These are phyloP conservation scores for Colletotrichum echinochloae DNA, from an alignment of 2,329 filamentous ascomycete genomes.

Conservation along the genomic window DNA sequence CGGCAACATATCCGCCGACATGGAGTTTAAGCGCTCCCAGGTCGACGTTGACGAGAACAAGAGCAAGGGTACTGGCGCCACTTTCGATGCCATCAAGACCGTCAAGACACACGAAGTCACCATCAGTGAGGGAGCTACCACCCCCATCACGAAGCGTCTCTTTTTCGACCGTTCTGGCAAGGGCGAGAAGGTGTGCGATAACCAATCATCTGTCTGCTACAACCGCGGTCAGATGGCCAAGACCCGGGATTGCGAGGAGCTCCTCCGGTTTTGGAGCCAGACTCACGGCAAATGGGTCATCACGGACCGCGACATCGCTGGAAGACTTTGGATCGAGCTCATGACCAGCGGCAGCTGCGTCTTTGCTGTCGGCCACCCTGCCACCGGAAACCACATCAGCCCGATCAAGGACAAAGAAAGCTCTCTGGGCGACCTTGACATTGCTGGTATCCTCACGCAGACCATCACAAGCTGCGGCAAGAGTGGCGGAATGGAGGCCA, in stretches of 20 bases:
- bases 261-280: not conserved
- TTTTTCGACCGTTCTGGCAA: not conserved
- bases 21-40: not conserved
- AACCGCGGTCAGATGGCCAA: slow-evolving; percentile 17
- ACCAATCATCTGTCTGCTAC: not conserved
- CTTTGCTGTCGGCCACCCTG: slow-evolving; percentile 11
- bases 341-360: slow-evolving; percentile 14
- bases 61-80: not conserved
- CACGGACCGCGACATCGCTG: slow-evolving; percentile 3
- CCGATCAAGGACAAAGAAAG: not conserved
- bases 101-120: not conserved
- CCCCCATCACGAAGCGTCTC: slow-evolving; percentile 10
- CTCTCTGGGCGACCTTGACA: slow-evolving; percentile 14
- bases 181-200: not conserved
- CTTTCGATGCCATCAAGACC: not conserved
- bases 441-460: not conserved
- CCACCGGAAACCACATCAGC: not conserved
- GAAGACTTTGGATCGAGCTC: slow-evolving; percentile 17
- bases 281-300: slow-evolving; percentile 11
- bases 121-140: not conserved
- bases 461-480: not conserved
- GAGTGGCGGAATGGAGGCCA: slow-evolving; percentile 4
- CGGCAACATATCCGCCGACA: not conserved
- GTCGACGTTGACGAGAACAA: not conserved
- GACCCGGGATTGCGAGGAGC: slow-evolving; percentile 3